phyloP scores from a whole-genome alignment of 2,329 filamentous ascomycete genomes.

The Arthrobotrys musiformis region DNA sequence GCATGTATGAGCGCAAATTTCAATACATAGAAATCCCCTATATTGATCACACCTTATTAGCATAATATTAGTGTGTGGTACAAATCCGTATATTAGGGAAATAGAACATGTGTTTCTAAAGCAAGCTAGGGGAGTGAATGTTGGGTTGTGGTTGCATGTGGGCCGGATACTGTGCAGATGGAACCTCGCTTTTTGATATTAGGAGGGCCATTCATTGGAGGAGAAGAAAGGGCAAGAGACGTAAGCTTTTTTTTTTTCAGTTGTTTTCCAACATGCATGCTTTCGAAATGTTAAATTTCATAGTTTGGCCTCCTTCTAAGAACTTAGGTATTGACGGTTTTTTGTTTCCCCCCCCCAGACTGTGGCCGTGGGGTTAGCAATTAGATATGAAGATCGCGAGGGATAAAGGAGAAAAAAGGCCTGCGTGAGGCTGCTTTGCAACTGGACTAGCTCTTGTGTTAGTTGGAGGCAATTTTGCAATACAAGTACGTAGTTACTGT shows the following conservation, averaged over 20 bases:
- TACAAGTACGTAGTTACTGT: neutral
- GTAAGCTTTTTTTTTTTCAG: neutral
- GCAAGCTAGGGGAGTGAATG: neutral
- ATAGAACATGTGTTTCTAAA: neutral
- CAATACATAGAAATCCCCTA: too few relatives aligned
- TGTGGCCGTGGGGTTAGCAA: too few relatives aligned
- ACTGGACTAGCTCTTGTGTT: neutral
- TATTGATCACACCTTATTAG: neutral
- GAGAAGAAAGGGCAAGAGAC: neutral
- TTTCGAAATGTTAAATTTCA: too few relatives aligned
- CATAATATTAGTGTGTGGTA: neutral
- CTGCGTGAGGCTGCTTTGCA: neutral
- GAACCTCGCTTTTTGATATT: neutral
- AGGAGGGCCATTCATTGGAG: neutral
- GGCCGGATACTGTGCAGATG: neutral
- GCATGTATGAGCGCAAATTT: too few relatives aligned
- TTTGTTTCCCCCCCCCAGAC: too few relatives aligned
- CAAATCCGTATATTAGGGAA: neutral
- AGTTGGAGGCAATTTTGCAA: constrained; percentile 6
- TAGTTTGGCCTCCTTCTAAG: too few relatives aligned
- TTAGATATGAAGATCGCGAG: too few relatives aligned
- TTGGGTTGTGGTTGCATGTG: constrained; percentile 13
- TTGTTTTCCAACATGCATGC: neutral
- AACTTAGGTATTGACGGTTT: too few relatives aligned
- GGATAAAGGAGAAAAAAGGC: neutral